Conservation (phyloP, 1,284 basidiomycete genomes). For the Microbotryomycetes sp. region DNA sequence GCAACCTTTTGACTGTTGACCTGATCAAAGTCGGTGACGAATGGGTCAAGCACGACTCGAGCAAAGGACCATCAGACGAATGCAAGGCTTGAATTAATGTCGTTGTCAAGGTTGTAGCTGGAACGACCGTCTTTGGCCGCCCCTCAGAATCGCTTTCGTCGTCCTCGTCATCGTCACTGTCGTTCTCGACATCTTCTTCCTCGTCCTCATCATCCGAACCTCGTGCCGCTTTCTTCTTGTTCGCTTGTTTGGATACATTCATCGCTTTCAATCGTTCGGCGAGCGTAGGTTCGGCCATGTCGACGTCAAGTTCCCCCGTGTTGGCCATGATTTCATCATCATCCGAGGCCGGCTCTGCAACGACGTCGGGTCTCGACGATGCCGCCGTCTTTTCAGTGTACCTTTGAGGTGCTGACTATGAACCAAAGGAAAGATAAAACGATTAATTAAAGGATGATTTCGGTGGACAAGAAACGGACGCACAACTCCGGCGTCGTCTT, state of each 20-base stretch:
- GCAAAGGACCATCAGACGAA: constrained; percentile 78
- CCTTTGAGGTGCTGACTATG: constrained; percentile 20
- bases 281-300: constrained; percentile 79
- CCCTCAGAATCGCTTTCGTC: constrained; percentile 23
- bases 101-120: constrained; percentile 81
- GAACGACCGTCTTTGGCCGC: constrained; percentile 48
- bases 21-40: constrained; percentile 72
- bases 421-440: background rate
- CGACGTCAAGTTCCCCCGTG: constrained; percentile 56
- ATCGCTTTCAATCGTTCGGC: constrained; percentile 76
- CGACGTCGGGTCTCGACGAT: constrained; percentile 8
- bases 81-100: constrained; percentile 95
- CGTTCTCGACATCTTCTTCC: constrained; percentile 25
- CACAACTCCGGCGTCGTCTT: constrained; percentile 50
- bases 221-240: constrained; percentile 17
- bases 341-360: constrained; percentile 17
- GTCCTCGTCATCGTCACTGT: constrained; percentile 11
- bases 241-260: constrained; percentile 46
- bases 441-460: background rate
- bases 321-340: constrained; percentile 35
- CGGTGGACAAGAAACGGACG: constrained; percentile 41
- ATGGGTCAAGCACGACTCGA: constrained; percentile 81
- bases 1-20: constrained; percentile 80
- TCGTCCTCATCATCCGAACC: constrained; percentile 29
- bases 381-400: constrained; percentile 21